Percentiles rank a stretch among this genome's conserved stretches.
Evolutionary conservation across 2,329 filamentous ascomycete genomes (phyloP).

Genomic region (Paecilomyces fulvus): DNA sequence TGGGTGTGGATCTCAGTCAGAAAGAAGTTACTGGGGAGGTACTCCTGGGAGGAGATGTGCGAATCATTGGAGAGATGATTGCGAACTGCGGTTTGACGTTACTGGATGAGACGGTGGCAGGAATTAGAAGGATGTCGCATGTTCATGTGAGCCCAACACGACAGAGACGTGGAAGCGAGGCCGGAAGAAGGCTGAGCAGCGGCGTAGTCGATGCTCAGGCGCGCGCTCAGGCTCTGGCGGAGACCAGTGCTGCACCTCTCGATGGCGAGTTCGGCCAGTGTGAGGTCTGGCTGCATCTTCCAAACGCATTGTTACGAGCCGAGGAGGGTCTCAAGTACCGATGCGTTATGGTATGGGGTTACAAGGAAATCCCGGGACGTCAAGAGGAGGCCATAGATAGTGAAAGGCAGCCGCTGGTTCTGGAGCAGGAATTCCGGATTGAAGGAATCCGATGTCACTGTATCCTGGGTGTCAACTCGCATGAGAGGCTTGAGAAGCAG

Average conservation of each 20-base stretch:
- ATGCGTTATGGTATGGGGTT: constrained; percentile 25
- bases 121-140: constrained; percentile 25
- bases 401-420: constrained; percentile 17
- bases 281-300: constrained; percentile 32
- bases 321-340: constrained; percentile 35
- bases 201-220: constrained; percentile 11
- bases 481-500: constrained; percentile 45
- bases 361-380: constrained; percentile 13
- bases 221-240: constrained; percentile 4
- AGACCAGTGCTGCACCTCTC: constrained; percentile 12
- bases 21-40: constrained; percentile 16
- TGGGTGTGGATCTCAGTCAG: constrained; percentile 16
- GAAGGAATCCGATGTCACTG: constrained; percentile 37
- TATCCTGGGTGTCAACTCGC: constrained; percentile 45
- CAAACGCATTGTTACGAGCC: constrained; percentile 38
- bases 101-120: constrained; percentile 29
- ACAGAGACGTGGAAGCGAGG: constrained; percentile 8
- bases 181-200: constrained; percentile 11
- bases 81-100: constrained; percentile 25
- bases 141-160: constrained; percentile 15
- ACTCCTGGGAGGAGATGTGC: constrained; percentile 25
- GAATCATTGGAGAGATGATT: constrained; percentile 26
- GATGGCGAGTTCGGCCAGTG: constrained; percentile 24
- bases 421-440: constrained; percentile 33
- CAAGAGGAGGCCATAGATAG: constrained; percentile 12